A percentile compares a stretch with the other conserved stretches of the same genome.
phyloP scores from a whole-genome alignment of 139 green algal genomes.

The Auxenochlorella pyrenoidosa region DNA sequence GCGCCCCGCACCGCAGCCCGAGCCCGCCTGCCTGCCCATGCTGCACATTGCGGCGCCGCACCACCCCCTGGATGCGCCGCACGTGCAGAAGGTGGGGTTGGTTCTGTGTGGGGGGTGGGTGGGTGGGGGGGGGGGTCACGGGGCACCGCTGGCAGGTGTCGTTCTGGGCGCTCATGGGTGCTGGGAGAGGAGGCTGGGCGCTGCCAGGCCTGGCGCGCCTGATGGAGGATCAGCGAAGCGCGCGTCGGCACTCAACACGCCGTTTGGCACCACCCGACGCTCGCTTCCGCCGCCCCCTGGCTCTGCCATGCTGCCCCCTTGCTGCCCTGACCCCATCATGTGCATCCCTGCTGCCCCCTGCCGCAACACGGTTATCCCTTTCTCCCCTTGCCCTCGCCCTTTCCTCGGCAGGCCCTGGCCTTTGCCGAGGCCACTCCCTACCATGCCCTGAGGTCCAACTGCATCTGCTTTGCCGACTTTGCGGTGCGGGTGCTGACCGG shows the following conservation, averaged over 20 bases:
- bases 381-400: neutral
- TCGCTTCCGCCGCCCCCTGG: neutral
- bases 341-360: too few species aligned
- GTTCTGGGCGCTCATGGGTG: too few species aligned
- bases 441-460: constrained; percentile 57
- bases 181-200: too few species aligned
- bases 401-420: constrained; percentile 27
- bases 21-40: constrained; percentile 45
- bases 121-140: neutral
- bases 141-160: too few species aligned
- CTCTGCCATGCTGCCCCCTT: neutral
- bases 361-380: too few species aligned
- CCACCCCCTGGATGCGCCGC: constrained; percentile 6
- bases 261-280: neutral
- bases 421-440: constrained; percentile 48
- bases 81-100: constrained; percentile 45
- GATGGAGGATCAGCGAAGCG: too few species aligned
- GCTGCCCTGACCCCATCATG: neutral
- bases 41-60: constrained; percentile 39
- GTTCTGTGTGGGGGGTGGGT: too few species aligned
- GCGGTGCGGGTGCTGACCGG: constrained; percentile 51
- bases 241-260: too few species aligned
- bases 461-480: constrained; percentile 58
- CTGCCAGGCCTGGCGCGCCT: too few species aligned
- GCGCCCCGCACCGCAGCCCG: constrained; percentile 8